phyloP scores from a whole-genome alignment of 2,329 filamentous ascomycete species.

The Calonectria hawksworthii region DNA sequence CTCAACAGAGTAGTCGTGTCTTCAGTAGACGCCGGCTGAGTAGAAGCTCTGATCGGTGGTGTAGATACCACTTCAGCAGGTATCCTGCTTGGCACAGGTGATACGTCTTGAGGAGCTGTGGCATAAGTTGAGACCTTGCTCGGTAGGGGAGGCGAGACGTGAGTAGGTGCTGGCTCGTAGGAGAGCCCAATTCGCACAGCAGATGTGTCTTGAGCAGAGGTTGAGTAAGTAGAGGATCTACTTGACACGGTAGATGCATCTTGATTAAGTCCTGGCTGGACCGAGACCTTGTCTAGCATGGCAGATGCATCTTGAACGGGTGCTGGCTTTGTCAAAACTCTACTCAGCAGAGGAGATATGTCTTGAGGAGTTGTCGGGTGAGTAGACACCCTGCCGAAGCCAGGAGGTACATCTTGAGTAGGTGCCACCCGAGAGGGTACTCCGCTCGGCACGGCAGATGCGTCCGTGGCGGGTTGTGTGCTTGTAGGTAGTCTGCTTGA shows the following conservation, averaged over 20 bases:
- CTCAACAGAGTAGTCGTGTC: no score
- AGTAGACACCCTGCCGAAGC: not conserved
- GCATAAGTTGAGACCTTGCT: no score
- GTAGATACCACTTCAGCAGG: no score
- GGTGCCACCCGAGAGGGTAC: not conserved
- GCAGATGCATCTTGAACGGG: not conserved
- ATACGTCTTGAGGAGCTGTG: no score
- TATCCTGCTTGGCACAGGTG: no score
- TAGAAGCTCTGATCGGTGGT: no score
- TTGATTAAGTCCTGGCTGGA: not conserved
- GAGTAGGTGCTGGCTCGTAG: no score
- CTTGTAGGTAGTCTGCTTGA: not conserved
- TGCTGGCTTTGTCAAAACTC: not conserved
- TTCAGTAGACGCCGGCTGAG: no score
- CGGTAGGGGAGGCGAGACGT: no score
- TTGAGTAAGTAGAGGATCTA: not conserved
- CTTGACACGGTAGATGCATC: not conserved
- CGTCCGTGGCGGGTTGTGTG: not conserved
- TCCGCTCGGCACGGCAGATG: not conserved
- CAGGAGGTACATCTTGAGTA: not conserved
- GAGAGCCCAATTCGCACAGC: no score
- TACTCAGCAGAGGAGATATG: not conserved
- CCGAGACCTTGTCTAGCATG: not conserved
- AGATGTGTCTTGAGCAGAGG: not conserved
- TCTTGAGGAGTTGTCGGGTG: no score